Evolutionary conservation across 1,139 yeast genomes (phyloP).

Genomic region (Nakaseomyces kungkrabaensis): DNA sequence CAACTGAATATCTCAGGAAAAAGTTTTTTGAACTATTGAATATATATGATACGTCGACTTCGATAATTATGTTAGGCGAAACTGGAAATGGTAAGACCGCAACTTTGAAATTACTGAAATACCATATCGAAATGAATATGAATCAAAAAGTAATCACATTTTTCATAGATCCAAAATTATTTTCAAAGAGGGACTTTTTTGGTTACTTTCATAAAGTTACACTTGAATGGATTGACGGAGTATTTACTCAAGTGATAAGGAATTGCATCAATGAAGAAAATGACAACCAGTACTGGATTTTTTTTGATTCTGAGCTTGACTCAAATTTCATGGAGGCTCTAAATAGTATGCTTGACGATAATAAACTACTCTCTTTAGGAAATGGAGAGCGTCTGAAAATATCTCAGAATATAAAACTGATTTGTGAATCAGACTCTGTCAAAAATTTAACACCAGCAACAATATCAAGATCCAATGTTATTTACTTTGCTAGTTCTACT

Average conservation of each 20-base stretch:
- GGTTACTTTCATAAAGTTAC: conserved; percentile 70
- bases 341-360: conserved; percentile 87
- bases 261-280: conserved; percentile 35
- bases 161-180: conserved; percentile 65
- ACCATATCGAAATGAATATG: conserved; percentile 35
- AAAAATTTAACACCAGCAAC: conserved; percentile 80
- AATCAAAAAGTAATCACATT: conserved; percentile 35
- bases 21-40: background rate
- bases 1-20: background rate
- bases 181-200: conserved; percentile 55
- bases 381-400: conserved; percentile 76
- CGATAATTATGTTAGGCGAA: conserved; percentile 62
- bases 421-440: conserved; percentile 71
- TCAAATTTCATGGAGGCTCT: conserved; percentile 91
- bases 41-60: background rate
- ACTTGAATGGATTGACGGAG: conserved; percentile 89
- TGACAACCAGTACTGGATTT: conserved; percentile 47
- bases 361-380: conserved; percentile 69
- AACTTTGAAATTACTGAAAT: conserved; percentile 41
- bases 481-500: conserved; percentile 46
- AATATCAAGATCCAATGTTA: conserved; percentile 84
- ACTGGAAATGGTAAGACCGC: conserved; percentile 71
- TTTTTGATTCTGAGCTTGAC: conserved; percentile 90
- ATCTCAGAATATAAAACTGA: conserved; percentile 51
- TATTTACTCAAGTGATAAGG: conserved; percentile 62